Evolutionary conservation across 2,329 filamentous ascomycete genomes (phyloP).

Genomic region (Coniochaeta sp.): DNA sequence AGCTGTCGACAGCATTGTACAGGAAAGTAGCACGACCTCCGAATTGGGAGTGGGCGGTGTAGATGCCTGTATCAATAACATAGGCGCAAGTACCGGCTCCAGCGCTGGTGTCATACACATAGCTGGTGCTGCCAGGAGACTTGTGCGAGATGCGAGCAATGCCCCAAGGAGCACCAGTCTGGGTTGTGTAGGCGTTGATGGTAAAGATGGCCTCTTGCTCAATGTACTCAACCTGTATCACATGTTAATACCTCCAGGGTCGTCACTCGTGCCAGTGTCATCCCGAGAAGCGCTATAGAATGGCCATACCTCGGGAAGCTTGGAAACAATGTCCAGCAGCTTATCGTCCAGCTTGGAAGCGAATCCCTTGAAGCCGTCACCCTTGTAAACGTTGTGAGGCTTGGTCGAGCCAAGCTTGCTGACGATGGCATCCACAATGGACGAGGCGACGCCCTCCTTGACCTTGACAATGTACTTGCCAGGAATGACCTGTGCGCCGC

Average conservation of each 20-base stretch:
- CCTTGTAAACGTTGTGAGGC: slow-evolving; percentile 14
- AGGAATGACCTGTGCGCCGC: slow-evolving; percentile 25
- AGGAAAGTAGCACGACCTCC: slow-evolving; percentile 31
- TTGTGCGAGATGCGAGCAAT: slow-evolving; percentile 18
- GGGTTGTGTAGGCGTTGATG: slow-evolving; percentile 18
- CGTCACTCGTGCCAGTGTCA: background rate
- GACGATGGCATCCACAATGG: slow-evolving; percentile 17
- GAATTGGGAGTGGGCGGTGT: slow-evolving; percentile 31
- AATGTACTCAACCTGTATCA: slow-evolving; percentile 20
- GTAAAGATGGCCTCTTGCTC: slow-evolving; percentile 20
- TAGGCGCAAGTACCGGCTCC: slow-evolving; percentile 23
- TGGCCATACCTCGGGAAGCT: slow-evolving; percentile 13
- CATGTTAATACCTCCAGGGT: slow-evolving; percentile 3
- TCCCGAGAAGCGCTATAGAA: too few species aligned
- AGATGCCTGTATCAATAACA: slow-evolving; percentile 42
- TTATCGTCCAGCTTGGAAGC: slow-evolving; percentile 14
- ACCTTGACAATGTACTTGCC: slow-evolving; percentile 37
- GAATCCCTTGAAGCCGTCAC: slow-evolving; percentile 20
- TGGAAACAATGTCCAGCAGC: slow-evolving; percentile 13
- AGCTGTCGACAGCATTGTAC: slow-evolving; percentile 27
- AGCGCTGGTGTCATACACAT: slow-evolving; percentile 19
- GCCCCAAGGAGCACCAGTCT: slow-evolving; percentile 19
- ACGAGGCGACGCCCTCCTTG: slow-evolving; percentile 24
- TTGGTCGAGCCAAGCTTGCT: slow-evolving; percentile 8
- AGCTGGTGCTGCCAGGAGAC: slow-evolving; percentile 13